Conservation (phyloP, 2,329 filamentous ascomycete species). For the Alternaria ethzedia region DNA sequence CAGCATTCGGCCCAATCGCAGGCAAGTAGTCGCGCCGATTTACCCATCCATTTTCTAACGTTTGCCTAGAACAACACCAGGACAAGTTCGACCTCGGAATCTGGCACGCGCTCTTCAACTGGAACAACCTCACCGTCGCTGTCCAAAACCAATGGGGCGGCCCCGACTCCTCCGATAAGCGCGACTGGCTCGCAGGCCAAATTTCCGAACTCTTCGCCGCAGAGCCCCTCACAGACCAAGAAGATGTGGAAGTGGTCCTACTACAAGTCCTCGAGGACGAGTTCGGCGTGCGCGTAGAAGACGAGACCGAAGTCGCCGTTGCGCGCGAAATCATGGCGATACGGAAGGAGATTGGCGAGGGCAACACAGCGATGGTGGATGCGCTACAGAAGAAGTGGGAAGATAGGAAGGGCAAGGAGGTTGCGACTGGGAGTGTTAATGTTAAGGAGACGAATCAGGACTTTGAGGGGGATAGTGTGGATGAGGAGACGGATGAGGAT, state of each 20-base stretch:
- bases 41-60: conserved; percentile 10
- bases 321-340: conserved; percentile 75
- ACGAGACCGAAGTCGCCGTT: conserved; percentile 79
- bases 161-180: conserved; percentile 80
- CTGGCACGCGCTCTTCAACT: conserved; percentile 82
- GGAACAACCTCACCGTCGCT: conserved; percentile 86
- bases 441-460: conserved; percentile 66
- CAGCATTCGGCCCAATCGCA: conserved; percentile 9
- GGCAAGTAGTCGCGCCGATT: not conserved
- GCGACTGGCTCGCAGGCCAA: conserved; percentile 93
- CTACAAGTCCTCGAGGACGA: conserved; percentile 94
- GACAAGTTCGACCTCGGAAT: conserved; percentile 77
- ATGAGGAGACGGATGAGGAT: conserved; percentile 60
- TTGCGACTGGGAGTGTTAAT: conserved; percentile 51
- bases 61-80: conserved; percentile 31
- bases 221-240: conserved; percentile 69
- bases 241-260: conserved; percentile 83
- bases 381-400: conserved; percentile 68
- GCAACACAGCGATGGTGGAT: conserved; percentile 70
- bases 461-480: conserved; percentile 49
- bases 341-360: conserved; percentile 67
- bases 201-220: conserved; percentile 76
- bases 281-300: conserved; percentile 91
- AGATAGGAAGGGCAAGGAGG: conserved; percentile 65
- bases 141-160: conserved; percentile 90